A percentile compares a stretch with the other conserved stretches of the same genome.
Conservation (phyloP, 257 asterid genomes). For the Thymus mandschuricus region DNA sequence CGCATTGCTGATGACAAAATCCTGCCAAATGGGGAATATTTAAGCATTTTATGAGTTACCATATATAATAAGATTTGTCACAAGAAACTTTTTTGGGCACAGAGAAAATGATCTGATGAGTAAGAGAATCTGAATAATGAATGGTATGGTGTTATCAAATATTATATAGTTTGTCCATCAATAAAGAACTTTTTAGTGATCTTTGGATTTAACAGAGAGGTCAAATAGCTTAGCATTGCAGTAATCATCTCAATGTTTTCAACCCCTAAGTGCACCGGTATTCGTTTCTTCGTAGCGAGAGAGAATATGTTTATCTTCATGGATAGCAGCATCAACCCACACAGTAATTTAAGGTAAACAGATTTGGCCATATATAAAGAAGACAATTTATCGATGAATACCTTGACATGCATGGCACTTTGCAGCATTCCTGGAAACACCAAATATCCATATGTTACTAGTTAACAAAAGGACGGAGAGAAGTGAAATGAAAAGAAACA, state of each 20-base stretch:
- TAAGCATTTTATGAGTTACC: slow-evolving; percentile 14
- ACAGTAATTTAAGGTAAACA: background rate
- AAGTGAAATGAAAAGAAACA: slow-evolving; percentile 15
- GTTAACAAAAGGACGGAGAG: slow-evolving; percentile 17
- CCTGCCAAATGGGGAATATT: slow-evolving; percentile 46
- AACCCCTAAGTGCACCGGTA: background rate
- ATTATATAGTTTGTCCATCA: background rate
- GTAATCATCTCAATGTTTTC: background rate
- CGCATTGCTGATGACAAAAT: slow-evolving; percentile 68
- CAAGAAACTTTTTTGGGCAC: slow-evolving; percentile 10
- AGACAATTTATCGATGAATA: slow-evolving; percentile 35
- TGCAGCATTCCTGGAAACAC: slow-evolving; percentile 59
- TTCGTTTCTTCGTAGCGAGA: background rate
- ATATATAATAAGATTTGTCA: slow-evolving; percentile 13
- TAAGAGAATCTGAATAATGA: background rate
- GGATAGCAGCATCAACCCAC: background rate
- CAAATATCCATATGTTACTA: slow-evolving; percentile 34
- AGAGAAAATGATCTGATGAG: slow-evolving; percentile 14
- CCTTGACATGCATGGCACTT: slow-evolving; percentile 82
- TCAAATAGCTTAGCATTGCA: background rate
- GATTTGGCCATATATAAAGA: slow-evolving; percentile 2
- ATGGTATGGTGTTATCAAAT: background rate
- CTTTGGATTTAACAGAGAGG: background rate
- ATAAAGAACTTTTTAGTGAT: background rate
- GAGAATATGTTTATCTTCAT: background rate